These are phyloP conservation scores for Talaromyces stipitatus DNA, from an alignment of 495 filamentous ascomycete species.

Conservation along the genomic window DNA sequence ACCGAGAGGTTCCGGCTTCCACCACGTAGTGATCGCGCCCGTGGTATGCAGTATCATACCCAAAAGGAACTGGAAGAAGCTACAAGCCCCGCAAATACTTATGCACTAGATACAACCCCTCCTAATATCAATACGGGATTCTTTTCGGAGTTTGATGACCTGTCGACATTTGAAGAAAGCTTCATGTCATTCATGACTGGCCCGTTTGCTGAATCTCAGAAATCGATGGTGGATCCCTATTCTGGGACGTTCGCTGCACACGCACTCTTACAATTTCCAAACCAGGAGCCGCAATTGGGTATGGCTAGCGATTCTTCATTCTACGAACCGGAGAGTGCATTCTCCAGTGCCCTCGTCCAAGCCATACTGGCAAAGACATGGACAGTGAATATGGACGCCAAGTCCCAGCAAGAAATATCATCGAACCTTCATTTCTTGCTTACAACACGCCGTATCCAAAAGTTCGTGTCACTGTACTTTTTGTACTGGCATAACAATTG, in stretches of 20 bases:
- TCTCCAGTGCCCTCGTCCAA: constrained; percentile 29
- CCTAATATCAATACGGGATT: constrained; percentile 15
- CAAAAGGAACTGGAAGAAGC: constrained; percentile 19
- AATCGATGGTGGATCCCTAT: constrained; percentile 17
- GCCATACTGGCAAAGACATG: constrained; percentile 28
- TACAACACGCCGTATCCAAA: constrained; percentile 34
- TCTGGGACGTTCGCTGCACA: constrained; percentile 3
- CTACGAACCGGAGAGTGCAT: constrained; percentile 30
- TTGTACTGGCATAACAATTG: constrained; percentile 41
- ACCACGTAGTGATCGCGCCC: constrained; percentile 30
- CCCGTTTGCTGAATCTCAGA: constrained; percentile 28
- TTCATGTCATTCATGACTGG: constrained; percentile 37
- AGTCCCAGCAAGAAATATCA: constrained; percentile 34
- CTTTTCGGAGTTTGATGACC: constrained; percentile 14
- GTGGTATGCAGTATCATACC: constrained; percentile 27
- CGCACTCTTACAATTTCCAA: constrained; percentile 13
- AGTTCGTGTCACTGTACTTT: constrained; percentile 34
- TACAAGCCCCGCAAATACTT: constrained; percentile 12
- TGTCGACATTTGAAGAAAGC: constrained; percentile 32
- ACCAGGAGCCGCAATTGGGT: constrained; percentile 13
- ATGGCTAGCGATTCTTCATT: constrained; percentile 13
- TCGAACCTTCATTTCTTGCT: constrained; percentile 30
- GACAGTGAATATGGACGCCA: constrained; percentile 28
- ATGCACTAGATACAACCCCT: constrained; percentile 11
- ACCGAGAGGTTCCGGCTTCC: constrained; percentile 37